Evolutionary conservation across 2,329 filamentous ascomycete genomes (phyloP).

Genomic region (Trichophyton benhamiae): DNA sequence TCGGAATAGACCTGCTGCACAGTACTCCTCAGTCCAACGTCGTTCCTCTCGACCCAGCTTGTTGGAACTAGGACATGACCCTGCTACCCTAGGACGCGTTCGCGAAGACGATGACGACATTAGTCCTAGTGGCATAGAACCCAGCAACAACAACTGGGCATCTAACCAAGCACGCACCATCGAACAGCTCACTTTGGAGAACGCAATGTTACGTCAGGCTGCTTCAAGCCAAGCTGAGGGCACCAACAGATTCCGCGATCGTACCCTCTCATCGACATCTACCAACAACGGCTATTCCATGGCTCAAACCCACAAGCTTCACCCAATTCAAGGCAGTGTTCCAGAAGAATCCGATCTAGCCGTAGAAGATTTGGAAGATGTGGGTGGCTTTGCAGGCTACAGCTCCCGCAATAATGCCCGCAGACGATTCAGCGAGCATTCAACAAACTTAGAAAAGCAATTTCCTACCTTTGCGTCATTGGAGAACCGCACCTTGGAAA

Average conservation of each 20-base stretch:
- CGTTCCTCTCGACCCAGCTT: conserved; percentile 54
- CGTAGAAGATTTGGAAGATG: conserved; percentile 35
- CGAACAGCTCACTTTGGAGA: conserved; percentile 37
- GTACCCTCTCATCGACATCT: conserved; percentile 31
- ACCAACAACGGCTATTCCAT: conserved; percentile 24
- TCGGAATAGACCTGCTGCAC: conserved; percentile 30
- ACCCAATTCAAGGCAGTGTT: conserved; percentile 31
- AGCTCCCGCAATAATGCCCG: conserved; percentile 27
- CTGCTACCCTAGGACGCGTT: conserved; percentile 35
- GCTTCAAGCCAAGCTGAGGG: conserved; percentile 28
- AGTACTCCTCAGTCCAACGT: conserved; percentile 61
- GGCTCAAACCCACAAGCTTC: conserved; percentile 22
- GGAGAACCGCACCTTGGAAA: conserved; percentile 35
- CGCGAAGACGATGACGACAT: conserved; percentile 40
- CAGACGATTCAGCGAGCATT: conserved; percentile 36
- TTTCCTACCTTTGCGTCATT: conserved; percentile 25
- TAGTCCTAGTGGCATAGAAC: conserved; percentile 29
- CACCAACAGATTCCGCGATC: conserved; percentile 25
- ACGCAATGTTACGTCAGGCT: conserved; percentile 36
- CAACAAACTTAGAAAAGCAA: conserved; percentile 31
- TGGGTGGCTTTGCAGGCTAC: conserved; percentile 30
- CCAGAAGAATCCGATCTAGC: conserved; percentile 35
- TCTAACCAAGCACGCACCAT: conserved; percentile 34
- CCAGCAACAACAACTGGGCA: conserved; percentile 24
- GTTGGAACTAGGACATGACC: conserved; percentile 35